phyloP scores from a whole-genome alignment of 78 protist genomes.

The Dictyostelium capitatum region DNA sequence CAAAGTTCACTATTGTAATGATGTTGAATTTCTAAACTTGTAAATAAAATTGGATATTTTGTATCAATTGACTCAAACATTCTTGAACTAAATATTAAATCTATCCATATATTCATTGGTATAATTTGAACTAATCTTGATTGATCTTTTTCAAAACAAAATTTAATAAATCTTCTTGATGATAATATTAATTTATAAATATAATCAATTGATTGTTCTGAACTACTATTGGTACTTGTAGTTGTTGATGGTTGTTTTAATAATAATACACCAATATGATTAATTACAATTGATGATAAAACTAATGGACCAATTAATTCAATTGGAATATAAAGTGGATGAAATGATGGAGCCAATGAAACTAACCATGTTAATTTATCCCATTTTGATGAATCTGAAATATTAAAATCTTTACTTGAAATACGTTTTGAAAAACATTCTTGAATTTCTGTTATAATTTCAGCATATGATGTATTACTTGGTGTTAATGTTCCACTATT shows the following conservation, averaged over 20 bases:
- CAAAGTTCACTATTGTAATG: constrained; percentile 18
- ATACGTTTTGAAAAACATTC: constrained; percentile 9
- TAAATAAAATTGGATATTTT: constrained; percentile 5
- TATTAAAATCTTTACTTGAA: not conserved
- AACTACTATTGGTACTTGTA: not conserved
- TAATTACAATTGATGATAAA: constrained; percentile 2
- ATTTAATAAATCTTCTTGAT: constrained; percentile 22
- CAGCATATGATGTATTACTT: constrained; percentile 5
- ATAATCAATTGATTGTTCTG: not conserved
- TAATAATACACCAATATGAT: constrained; percentile 15
- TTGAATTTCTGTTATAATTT: constrained; percentile 1
- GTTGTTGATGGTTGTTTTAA: not conserved
- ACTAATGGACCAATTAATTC: constrained; percentile 4
- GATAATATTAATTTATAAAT: constrained; percentile 11
- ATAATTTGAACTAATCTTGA: not conserved
- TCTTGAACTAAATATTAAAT: not conserved
- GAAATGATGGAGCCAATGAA: constrained; percentile 22
- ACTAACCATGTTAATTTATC: constrained; percentile 19
- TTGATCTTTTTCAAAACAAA: constrained; percentile 41
- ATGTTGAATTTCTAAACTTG: constrained; percentile 27
- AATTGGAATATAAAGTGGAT: constrained; percentile 41
- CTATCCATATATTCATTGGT: constrained; percentile 34
- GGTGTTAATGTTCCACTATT: not conserved
- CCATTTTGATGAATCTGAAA: not conserved
- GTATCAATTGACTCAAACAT: not conserved